A percentile compares a stretch with the other conserved stretches of the same genome.
phyloP scores from a whole-genome alignment of 2,329 filamentous ascomycete genomes.

The Bipolaris cookei region DNA sequence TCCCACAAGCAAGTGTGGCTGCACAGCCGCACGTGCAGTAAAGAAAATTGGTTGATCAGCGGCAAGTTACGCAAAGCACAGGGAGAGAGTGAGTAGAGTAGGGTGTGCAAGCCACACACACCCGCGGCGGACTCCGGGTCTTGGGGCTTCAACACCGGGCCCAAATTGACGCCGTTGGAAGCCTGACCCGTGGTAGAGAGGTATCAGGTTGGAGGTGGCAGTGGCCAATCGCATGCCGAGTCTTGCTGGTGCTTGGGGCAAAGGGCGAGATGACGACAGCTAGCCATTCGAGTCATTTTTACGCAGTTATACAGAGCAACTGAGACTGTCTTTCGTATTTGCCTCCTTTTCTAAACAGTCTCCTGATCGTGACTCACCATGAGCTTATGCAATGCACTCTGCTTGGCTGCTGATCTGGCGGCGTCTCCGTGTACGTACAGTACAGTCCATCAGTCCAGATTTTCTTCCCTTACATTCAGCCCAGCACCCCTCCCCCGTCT shows the following conservation, averaged over 20 bases:
- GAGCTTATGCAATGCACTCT: too few relatives aligned
- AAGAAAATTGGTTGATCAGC: not conserved
- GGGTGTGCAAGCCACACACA: too few relatives aligned
- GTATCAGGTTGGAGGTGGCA: conserved; percentile 7
- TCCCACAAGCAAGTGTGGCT: conserved; percentile 5
- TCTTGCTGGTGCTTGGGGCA: not conserved
- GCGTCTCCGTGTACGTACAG: not conserved
- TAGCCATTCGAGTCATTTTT: not conserved
- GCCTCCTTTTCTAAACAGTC: not conserved
- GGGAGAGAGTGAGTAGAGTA: not conserved
- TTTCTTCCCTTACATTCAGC: not conserved
- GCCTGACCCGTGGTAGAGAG: conserved; percentile 19
- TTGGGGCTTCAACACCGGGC: conserved; percentile 2
- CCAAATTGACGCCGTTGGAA: conserved; percentile 8
- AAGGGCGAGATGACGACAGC: not conserved
- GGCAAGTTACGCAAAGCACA: not conserved
- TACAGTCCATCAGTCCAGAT: not conserved
- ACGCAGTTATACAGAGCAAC: not conserved
- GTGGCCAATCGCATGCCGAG: conserved; percentile 2
- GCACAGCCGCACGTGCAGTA: conserved; percentile 5
- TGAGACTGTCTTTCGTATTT: not conserved
- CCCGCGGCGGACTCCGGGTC: conserved; percentile 4
- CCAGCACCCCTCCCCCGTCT: not conserved
- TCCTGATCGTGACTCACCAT: not conserved
- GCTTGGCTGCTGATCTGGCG: too few relatives aligned